Evolutionary conservation across 1,284 basidiomycete genomes (phyloP).

Genomic region (Tylopilus orsonianus): DNA sequence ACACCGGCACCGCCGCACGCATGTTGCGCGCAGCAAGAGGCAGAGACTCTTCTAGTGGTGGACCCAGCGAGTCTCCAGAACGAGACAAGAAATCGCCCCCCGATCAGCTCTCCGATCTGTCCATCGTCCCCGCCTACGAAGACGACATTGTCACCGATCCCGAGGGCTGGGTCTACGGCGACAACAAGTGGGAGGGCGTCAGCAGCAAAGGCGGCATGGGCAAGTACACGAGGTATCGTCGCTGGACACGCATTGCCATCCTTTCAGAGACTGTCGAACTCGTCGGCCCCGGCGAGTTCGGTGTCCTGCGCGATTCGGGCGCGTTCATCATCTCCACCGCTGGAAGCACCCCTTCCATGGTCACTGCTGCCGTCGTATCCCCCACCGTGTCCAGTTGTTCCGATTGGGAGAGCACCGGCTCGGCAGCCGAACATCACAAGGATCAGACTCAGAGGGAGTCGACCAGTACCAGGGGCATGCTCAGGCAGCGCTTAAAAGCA

Average conservation of each 20-base stretch:
- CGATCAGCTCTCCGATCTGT: conserved; percentile 25
- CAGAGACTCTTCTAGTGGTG: conserved; percentile 16
- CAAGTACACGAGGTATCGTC: conserved; percentile 83
- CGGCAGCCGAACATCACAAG: conserved; percentile 22
- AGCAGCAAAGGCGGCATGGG: conserved; percentile 81
- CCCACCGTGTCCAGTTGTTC: conserved; percentile 33
- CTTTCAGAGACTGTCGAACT: conserved; percentile 71
- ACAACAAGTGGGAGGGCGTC: conserved; percentile 92
- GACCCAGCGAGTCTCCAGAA: conserved; percentile 24
- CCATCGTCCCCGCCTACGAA: conserved; percentile 27
- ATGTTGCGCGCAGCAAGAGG: conserved; percentile 31
- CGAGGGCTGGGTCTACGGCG: conserved; percentile 93
- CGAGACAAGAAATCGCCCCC: conserved; percentile 14
- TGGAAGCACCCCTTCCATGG: conserved; percentile 27
- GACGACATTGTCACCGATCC: conserved; percentile 67
- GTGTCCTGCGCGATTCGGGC: conserved; percentile 31
- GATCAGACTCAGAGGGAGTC: conserved; percentile 25
- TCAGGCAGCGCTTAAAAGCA: conserved; percentile 34
- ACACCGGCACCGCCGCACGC: conserved; percentile 31
- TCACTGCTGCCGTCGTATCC: conserved; percentile 25
- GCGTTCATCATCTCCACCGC: conserved; percentile 19
- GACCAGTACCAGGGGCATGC: conserved; percentile 12
- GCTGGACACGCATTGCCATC: conserved; percentile 83
- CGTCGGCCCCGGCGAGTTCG: conserved; percentile 40
- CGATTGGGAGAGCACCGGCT: conserved; percentile 34